Evolutionary conservation across 768 basidiomycete genomes (phyloP), one percentile per base, ranked within the genome.

Genomic region (Glaciozyma martinii): DNA sequence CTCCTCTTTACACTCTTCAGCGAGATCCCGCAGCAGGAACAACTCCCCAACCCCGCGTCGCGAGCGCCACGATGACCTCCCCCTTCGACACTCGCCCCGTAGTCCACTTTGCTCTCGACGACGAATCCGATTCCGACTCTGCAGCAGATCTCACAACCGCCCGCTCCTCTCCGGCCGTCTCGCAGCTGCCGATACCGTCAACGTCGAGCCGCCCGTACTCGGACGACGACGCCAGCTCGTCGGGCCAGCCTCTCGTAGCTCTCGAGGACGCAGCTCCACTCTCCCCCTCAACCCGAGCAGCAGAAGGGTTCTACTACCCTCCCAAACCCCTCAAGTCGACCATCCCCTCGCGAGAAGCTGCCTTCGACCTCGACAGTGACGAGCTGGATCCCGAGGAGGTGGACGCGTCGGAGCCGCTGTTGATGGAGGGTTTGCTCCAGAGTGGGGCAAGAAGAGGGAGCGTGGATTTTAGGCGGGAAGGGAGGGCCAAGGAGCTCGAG

Each of bases 291-390:
- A 29, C 55, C 19, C 29, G 55, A 18, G 7, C 56, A 13, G 33
- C 46, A 16, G 13, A 32, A 1, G 13, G 13, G 0, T 53, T 54
- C 9, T 63, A 29, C 61, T 67, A 67, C 59, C 66, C 66, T 25
- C 66, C 66, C 2, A 56, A 56, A 57, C 66, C 61, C 5, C 62
- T 67, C 46, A 65, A 67, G 10, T 72, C 71, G 4, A 62, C 60
- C 32, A 25, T 58, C 33, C 33, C 62, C 1, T 55, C 49, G 1
- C 59, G 66, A 32, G 69, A 66, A 32, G 57, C 60, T 9, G 43
- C 60, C 74, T 94, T 80, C 75, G 91, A 93, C 18, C 82, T 88
- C 25, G 90, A 93, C 73, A 80, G 83, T 0, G 90, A 92, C 75
- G 89, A 89, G 27, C 76, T 91, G 18, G 88, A 89, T 60, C 32